phyloP scores from a whole-genome alignment of 805 yeast genomes.

The Peterozyma toletana region DNA sequence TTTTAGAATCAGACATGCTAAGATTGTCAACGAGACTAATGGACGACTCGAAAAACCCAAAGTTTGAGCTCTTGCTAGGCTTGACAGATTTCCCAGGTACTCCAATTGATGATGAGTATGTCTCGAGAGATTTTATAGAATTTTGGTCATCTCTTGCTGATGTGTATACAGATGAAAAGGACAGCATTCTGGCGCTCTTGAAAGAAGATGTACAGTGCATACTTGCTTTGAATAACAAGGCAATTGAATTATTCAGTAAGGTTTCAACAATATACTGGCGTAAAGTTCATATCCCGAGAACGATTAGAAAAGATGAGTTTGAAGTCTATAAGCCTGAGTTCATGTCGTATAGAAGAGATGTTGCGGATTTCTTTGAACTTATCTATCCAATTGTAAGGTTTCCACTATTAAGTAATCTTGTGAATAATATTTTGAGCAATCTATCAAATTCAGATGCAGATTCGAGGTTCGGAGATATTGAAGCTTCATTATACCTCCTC shows the following conservation, averaged over 20 bases:
- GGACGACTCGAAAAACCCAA: slow-evolving; percentile 25
- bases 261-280: slow-evolving; percentile 62
- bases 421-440: slow-evolving; percentile 23
- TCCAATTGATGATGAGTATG: slow-evolving; percentile 53
- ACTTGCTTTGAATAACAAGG: slow-evolving; percentile 21
- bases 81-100: slow-evolving; percentile 49
- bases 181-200: slow-evolving; percentile 22
- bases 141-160: slow-evolving; percentile 70
- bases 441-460: slow-evolving; percentile 9
- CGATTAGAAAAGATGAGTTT: slow-evolving; percentile 22
- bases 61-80: slow-evolving; percentile 40
- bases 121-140: slow-evolving; percentile 47
- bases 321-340: slow-evolving; percentile 45
- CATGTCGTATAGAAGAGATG: slow-evolving; percentile 60
- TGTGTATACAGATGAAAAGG: slow-evolving; percentile 41
- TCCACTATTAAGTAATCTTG: slow-evolving; percentile 38
- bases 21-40: slow-evolving; percentile 31
- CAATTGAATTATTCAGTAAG: slow-evolving; percentile 34
- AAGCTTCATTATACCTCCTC: slow-evolving; percentile 54
- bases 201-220: slow-evolving; percentile 24
- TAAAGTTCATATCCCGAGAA: slow-evolving; percentile 44
- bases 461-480: slow-evolving; percentile 37
- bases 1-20: slow-evolving; percentile 38
- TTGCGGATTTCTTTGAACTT: slow-evolving; percentile 70
- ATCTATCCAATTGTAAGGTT: slow-evolving; percentile 59